Conservation (phyloP, 1,284 basidiomycete species). For the Sporisorium graminicola region DNA sequence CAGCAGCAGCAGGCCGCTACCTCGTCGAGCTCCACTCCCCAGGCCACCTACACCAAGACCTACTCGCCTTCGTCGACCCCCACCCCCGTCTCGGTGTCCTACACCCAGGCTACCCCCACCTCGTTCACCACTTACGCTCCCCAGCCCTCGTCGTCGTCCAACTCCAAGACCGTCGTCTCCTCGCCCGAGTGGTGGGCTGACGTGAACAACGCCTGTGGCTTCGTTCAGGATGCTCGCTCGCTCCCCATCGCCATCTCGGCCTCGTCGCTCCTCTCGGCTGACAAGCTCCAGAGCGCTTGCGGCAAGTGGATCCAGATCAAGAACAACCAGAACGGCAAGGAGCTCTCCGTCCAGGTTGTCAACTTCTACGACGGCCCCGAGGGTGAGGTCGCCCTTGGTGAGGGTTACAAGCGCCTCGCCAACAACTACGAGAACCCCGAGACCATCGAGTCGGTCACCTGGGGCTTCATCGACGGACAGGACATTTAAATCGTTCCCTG, state of each 20-base stretch:
- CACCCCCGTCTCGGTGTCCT: conserved; percentile 23
- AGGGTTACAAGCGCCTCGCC: conserved; percentile 52
- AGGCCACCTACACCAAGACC: conserved; percentile 13
- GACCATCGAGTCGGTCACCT: conserved; percentile 53
- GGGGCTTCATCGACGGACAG: conserved; percentile 60
- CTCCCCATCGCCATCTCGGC: conserved; percentile 53
- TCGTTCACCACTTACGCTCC: conserved; percentile 29
- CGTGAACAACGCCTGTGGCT: conserved; percentile 40
- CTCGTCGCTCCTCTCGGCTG: conserved; percentile 40
- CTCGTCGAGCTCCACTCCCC: conserved; percentile 18
- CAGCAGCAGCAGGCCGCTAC: conserved; percentile 36
- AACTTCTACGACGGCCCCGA: conserved; percentile 42
- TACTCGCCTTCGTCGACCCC: conserved; percentile 21
- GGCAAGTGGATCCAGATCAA: conserved; percentile 60
- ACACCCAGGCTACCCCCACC: conserved; percentile 31
- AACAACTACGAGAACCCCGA: conserved; percentile 44
- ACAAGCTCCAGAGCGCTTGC: conserved; percentile 48
- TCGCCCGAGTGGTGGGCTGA: conserved; percentile 53
- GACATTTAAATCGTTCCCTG: conserved; percentile 34
- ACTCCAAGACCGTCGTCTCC: conserved; percentile 44
- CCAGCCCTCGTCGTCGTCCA: conserved; percentile 41
- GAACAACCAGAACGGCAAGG: conserved; percentile 60
- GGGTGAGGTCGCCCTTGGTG: conserved; percentile 44
- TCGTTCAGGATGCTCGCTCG: conserved; percentile 32
- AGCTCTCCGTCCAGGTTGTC: conserved; percentile 52